Evolutionary conservation across 495 filamentous ascomycete species (phyloP).

Genomic region (Lineolata rhizophorae): DNA sequence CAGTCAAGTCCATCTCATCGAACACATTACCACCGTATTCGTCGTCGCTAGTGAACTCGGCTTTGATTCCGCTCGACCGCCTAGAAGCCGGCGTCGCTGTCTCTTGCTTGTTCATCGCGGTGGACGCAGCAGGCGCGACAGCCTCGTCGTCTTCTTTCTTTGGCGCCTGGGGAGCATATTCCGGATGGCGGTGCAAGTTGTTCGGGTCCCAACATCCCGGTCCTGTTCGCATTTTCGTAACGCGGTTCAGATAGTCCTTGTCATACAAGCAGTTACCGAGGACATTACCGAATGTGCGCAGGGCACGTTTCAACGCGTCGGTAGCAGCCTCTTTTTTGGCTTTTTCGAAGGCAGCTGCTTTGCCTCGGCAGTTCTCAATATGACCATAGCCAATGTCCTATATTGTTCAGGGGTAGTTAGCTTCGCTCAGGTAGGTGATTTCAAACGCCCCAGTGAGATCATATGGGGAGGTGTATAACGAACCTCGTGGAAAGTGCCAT

Average conservation of each 20-base stretch:
- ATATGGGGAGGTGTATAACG: background rate
- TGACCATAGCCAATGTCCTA: slow-evolving; percentile 87
- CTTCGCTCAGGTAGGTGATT: no score
- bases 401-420: background rate
- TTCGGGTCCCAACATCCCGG: slow-evolving; percentile 48
- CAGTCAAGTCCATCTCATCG: no score
- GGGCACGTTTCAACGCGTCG: slow-evolving; percentile 71
- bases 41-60: no score
- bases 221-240: slow-evolving; percentile 56
- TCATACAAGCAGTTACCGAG: slow-evolving; percentile 96
- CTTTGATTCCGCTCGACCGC: no score
- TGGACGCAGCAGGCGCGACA: no score
- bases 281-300: slow-evolving; percentile 88
- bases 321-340: slow-evolving; percentile 96
- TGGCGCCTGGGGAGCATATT: no score
- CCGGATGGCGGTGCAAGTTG: slow-evolving; percentile 59
- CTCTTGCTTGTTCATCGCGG: no score
- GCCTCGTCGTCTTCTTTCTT: no score
- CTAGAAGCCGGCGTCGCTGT: no score
- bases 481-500: slow-evolving; percentile 84
- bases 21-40: no score
- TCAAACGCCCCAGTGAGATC: background rate
- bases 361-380: slow-evolving; percentile 86
- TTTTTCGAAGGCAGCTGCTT: slow-evolving; percentile 88
- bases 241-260: slow-evolving; percentile 70